A percentile compares a stretch with the other conserved stretches of the same genome.
These are phyloP conservation scores for Russula griseocarnosa DNA, from an alignment of 768 basidiomycete genomes.

Conservation along the genomic window DNA sequence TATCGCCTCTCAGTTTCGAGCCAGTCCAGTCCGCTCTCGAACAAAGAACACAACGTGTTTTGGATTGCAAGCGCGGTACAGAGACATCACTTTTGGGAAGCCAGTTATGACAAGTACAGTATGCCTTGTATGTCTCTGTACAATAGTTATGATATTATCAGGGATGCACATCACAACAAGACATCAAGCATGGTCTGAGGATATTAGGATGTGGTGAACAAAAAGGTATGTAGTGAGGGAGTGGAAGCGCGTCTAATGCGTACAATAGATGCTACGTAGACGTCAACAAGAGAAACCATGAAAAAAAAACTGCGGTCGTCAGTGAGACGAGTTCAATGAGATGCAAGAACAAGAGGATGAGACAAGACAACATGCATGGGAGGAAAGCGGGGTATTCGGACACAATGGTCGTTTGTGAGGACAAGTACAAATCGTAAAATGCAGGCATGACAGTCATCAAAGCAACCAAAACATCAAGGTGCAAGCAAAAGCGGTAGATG, in stretches of 20 bases:
- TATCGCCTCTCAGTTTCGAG: neutral
- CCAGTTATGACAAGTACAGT: constrained; percentile 9
- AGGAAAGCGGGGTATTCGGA: constrained; percentile 20
- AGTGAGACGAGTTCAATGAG: constrained; percentile 13
- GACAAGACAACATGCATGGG: constrained; percentile 16
- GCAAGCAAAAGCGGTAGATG: constrained; percentile 23
- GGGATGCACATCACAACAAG: constrained; percentile 15
- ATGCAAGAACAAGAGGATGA: constrained; percentile 12
- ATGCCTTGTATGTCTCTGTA: constrained; percentile 9
- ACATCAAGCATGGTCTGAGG: constrained; percentile 23
- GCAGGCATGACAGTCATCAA: constrained; percentile 21
- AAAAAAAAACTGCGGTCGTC: constrained; percentile 26
- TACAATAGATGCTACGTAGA: constrained; percentile 44
- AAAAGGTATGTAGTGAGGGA: constrained; percentile 34
- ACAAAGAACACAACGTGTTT: constrained; percentile 8
- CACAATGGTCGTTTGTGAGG: constrained; percentile 8
- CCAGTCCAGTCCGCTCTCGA: neutral
- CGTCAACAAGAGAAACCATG: constrained; percentile 27
- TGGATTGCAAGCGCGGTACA: constrained; percentile 4
- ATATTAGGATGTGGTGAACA: constrained; percentile 36
- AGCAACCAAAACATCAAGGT: constrained; percentile 19
- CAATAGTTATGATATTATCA: constrained; percentile 12
- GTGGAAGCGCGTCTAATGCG: constrained; percentile 65
- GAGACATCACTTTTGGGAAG: neutral
- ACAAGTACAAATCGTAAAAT: constrained; percentile 18